A percentile compares a stretch with the other conserved stretches of the same genome.
These are phyloP conservation scores for Skeletonema potamos DNA, from an alignment of 108 stramenopile species.

Conservation along the genomic window DNA sequence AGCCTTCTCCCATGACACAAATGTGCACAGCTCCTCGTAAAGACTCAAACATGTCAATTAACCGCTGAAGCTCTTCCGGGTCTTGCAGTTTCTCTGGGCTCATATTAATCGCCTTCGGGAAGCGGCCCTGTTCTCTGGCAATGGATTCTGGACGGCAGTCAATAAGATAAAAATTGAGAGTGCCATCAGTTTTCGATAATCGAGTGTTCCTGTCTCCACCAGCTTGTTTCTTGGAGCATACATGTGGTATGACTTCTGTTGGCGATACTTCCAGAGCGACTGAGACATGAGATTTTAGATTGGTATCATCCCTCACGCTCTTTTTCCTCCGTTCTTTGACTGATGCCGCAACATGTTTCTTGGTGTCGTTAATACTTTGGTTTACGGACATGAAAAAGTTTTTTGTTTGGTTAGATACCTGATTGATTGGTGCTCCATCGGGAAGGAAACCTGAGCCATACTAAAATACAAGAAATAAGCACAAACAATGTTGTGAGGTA, in stretches of 20 bases:
- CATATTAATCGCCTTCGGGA: slow-evolving; percentile 72
- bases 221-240: slow-evolving; percentile 65
- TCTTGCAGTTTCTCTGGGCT: slow-evolving; percentile 68
- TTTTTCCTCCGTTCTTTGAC: slow-evolving; percentile 38
- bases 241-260: slow-evolving; percentile 67
- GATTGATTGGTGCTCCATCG: slow-evolving; percentile 54
- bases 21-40: slow-evolving; percentile 81
- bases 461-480: slow-evolving; percentile 3
- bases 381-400: slow-evolving; percentile 49
- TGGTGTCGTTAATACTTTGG: slow-evolving; percentile 42
- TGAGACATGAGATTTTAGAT: slow-evolving; percentile 26
- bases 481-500: background rate
- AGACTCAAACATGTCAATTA: slow-evolving; percentile 79
- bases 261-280: slow-evolving; percentile 64
- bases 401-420: slow-evolving; percentile 37
- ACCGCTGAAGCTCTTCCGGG: slow-evolving; percentile 57
- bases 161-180: slow-evolving; percentile 76
- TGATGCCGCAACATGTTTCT: slow-evolving; percentile 37
- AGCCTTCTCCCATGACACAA: slow-evolving; percentile 81
- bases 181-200: background rate
- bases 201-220: slow-evolving; percentile 17
- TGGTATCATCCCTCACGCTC: slow-evolving; percentile 6
- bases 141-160: slow-evolving; percentile 71
- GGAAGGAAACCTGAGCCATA: slow-evolving; percentile 84
- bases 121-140: slow-evolving; percentile 71